These are phyloP conservation scores for Spathaspora gorwiae DNA, from an alignment of 805 yeast species.

Conservation along the genomic window DNA sequence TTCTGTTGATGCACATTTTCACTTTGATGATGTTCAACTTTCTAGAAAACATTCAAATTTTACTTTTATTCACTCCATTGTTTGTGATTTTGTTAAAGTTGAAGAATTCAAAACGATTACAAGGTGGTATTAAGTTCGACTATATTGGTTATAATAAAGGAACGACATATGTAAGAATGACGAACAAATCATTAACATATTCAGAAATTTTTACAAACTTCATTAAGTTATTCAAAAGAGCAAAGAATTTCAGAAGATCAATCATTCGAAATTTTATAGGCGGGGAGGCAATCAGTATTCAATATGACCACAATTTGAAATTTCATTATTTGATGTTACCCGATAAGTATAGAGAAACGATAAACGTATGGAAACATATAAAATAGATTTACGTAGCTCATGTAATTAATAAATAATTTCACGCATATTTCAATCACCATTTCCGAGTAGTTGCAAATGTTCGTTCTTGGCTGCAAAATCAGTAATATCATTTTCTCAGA, in stretches of 20 bases:
- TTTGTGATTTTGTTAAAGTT: constrained; percentile 75
- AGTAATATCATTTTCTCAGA: no score
- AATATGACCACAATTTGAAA: constrained; percentile 21
- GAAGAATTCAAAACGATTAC: constrained; percentile 68
- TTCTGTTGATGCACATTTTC: constrained; percentile 55
- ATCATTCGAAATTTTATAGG: constrained; percentile 18
- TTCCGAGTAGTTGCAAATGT: no score
- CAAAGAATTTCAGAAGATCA: constrained; percentile 24
- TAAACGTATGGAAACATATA: constrained; percentile 20
- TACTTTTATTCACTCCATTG: constrained; percentile 79
- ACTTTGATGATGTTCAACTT: constrained; percentile 45
- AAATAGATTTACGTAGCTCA: neutral
- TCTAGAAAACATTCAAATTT: constrained; percentile 57
- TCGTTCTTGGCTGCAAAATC: no score
- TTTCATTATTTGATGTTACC: constrained; percentile 36
- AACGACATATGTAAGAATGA: constrained; percentile 24
- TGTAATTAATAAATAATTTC: no score
- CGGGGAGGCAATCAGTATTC: constrained; percentile 24
- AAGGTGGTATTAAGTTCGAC: constrained; percentile 46
- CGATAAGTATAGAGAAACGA: constrained; percentile 21
- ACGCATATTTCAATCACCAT: no score
- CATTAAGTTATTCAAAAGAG: constrained; percentile 20
- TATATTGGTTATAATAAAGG: constrained; percentile 10
- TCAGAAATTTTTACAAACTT: constrained; percentile 33
- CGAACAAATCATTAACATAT: constrained; percentile 35